Percentiles rank a stretch among this genome's conserved stretches.
Conservation (phyloP, 495 filamentous ascomycete species). For the Xylaria cubensis region DNA sequence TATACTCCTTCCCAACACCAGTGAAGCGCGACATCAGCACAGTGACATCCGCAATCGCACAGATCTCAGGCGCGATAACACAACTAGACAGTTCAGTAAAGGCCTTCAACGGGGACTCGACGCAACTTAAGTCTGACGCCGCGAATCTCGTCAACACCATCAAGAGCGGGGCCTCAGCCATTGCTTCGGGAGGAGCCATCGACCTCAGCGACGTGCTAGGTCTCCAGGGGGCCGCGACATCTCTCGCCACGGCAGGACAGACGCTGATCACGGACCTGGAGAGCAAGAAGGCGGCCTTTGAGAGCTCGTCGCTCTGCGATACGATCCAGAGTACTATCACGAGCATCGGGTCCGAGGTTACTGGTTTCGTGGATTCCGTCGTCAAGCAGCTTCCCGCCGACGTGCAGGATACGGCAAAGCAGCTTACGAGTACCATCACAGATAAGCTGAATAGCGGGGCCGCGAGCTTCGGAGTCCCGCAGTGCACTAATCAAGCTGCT, state of each 20-base stretch:
- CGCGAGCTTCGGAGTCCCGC: constrained; percentile 24
- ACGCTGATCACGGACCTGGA: constrained; percentile 41
- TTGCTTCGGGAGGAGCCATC: constrained; percentile 37
- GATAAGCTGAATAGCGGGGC: constrained; percentile 39
- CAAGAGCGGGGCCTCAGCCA: constrained; percentile 39
- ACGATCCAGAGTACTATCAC: constrained; percentile 37
- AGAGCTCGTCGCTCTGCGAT: constrained; percentile 41
- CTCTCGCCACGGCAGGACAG: constrained; percentile 43
- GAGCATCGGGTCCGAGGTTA: constrained; percentile 43
- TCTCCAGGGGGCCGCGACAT: constrained; percentile 44
- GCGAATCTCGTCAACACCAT: constrained; percentile 44
- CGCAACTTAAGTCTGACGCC: constrained; percentile 43
- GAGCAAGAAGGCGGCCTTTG: constrained; percentile 46
- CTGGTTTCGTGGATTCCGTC: constrained; percentile 42
- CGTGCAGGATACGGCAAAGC: constrained; percentile 35
- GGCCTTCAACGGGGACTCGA: constrained; percentile 43
- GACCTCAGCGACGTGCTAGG: constrained; percentile 40
- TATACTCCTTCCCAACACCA: constrained; percentile 37
- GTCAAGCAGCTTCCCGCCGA: constrained; percentile 45
- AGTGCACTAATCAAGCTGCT: constrained; percentile 31
- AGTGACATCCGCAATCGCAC: constrained; percentile 41
- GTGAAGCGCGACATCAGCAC: constrained; percentile 43
- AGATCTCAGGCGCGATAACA: constrained; percentile 42
- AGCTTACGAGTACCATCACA: constrained; percentile 44
- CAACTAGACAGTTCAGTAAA: constrained; percentile 47